Percentiles rank a stretch among this genome's conserved stretches.
Evolutionary conservation across 2,329 filamentous ascomycete species (phyloP).

Genomic region (Trematosphaeria pertusa): DNA sequence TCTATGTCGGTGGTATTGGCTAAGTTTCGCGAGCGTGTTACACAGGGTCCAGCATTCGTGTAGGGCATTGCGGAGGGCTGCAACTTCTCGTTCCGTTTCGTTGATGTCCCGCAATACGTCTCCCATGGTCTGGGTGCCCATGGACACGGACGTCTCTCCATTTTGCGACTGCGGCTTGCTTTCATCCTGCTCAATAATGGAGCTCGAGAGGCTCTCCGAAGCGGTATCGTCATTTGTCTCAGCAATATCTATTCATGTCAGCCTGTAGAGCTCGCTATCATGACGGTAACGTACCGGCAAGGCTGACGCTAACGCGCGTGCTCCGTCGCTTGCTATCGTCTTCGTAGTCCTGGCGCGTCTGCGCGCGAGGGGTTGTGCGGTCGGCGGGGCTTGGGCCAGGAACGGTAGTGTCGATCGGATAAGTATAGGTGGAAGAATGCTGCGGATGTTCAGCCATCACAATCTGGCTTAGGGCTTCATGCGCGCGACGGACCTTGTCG

Average conservation of each 20-base stretch:
- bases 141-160: conserved; percentile 22
- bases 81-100: conserved; percentile 67
- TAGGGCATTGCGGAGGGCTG: conserved; percentile 75
- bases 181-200: conserved; percentile 44
- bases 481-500: conserved; percentile 43
- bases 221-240: conserved; percentile 50
- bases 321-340: conserved; percentile 59
- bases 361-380: conserved; percentile 80
- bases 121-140: conserved; percentile 47
- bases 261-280: conserved; percentile 10
- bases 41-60: conserved; percentile 93
- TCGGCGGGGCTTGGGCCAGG: conserved; percentile 57
- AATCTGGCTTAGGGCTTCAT: conserved; percentile 26
- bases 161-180: conserved; percentile 37
- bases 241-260: conserved; percentile 52
- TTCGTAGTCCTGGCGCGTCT: conserved; percentile 79
- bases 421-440: conserved; percentile 62
- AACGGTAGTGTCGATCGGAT: conserved; percentile 78
- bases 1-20: conserved; percentile 80
- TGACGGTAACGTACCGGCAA: conserved; percentile 68
- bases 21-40: conserved; percentile 86
- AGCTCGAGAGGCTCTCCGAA: conserved; percentile 37
- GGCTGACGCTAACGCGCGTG: conserved; percentile 71
- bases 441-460: conserved; percentile 37
- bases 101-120: conserved; percentile 65